phyloP scores from a whole-genome alignment of 306 rosid genomes.

The Betula pendula region DNA sequence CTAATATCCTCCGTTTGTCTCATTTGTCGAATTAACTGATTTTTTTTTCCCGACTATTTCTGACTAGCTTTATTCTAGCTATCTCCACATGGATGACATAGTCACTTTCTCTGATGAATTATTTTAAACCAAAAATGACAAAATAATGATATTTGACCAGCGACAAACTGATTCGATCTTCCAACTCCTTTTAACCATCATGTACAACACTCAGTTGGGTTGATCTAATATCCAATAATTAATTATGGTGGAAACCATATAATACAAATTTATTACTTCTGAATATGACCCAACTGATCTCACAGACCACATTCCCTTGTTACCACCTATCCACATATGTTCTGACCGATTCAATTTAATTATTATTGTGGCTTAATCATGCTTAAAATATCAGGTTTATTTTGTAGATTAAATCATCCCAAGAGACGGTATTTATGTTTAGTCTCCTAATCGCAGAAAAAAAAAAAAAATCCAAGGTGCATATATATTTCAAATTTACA shows the following conservation, averaged over 20 bases:
- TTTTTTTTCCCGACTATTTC: not conserved
- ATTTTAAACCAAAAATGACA: not conserved
- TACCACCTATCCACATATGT: not conserved
- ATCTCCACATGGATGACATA: conserved; percentile 20
- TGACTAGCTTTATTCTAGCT: not conserved
- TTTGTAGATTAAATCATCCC: no score
- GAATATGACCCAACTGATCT: not conserved
- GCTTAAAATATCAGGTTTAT: not conserved
- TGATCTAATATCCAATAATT: not conserved
- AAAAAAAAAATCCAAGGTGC: no score
- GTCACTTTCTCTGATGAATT: not conserved
- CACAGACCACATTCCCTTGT: not conserved
- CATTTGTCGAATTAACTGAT: not conserved
- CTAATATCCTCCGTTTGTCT: no score
- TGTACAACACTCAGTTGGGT: no score
- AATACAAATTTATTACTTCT: not conserved
- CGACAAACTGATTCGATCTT: not conserved
- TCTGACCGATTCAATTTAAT: not conserved
- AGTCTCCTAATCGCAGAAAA: no score
- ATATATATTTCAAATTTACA: no score
- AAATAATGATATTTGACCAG: not conserved
- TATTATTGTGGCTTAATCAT: not conserved
- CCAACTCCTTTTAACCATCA: not conserved
- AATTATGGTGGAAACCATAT: not conserved
- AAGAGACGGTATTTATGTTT: no score